Conservation (phyloP, 2,329 filamentous ascomycete genomes). For the Arthrobotrys sinensis region DNA sequence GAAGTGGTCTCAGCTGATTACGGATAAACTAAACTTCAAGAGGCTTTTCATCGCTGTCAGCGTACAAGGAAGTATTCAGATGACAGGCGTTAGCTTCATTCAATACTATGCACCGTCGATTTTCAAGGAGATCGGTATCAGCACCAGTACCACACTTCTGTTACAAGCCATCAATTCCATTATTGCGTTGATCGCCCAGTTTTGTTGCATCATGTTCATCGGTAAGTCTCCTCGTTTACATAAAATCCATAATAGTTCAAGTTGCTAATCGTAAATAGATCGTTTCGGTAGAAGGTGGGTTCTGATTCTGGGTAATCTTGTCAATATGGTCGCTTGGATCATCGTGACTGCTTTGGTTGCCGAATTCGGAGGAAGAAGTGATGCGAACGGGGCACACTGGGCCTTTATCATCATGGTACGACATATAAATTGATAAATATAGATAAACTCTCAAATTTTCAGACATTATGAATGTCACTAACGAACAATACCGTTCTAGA, state of each 20-base stretch:
- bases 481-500: conserved; percentile 66
- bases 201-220: conserved; percentile 76
- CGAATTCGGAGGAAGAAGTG: conserved; percentile 74
- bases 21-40: conserved; percentile 77
- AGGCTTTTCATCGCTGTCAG: conserved; percentile 79
- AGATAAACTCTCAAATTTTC: not conserved
- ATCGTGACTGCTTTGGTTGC: conserved; percentile 74
- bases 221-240: conserved; percentile 20
- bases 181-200: conserved; percentile 79
- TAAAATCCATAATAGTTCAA: not conserved
- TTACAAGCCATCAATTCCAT: conserved; percentile 83
- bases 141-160: conserved; percentile 76
- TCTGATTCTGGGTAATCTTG: conserved; percentile 79
- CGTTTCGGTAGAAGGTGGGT: conserved; percentile 79
- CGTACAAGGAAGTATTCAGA: conserved; percentile 80
- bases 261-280: conserved; percentile 68
- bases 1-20: conserved; percentile 80
- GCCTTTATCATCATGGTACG: conserved; percentile 78
- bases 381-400: conserved; percentile 74
- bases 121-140: conserved; percentile 79
- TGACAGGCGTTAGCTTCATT: conserved; percentile 82
- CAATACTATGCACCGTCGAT: conserved; percentile 81
- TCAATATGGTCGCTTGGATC: conserved; percentile 81
- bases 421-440: conserved; percentile 65
- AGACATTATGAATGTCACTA: not conserved